These are phyloP conservation scores for Lichtheimia ornata DNA, from an alignment of 371 early-diverging fungal genomes.

Conservation along the genomic window DNA sequence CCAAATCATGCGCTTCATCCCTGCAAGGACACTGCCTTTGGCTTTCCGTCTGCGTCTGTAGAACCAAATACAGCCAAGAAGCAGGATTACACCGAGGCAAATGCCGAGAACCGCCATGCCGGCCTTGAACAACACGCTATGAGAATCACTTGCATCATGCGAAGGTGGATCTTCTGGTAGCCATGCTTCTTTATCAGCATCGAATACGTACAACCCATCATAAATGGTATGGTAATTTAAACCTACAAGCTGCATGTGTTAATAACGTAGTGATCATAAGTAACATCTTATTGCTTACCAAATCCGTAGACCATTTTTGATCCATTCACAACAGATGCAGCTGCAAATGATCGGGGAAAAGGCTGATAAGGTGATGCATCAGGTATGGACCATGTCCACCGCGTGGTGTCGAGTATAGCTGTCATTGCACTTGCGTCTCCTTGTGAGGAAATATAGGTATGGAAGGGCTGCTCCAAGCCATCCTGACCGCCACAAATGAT, in stretches of 20 bases:
- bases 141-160: too few species aligned
- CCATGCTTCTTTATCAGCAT: conserved; percentile 21
- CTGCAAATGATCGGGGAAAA: conserved; percentile 33
- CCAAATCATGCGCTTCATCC: conserved; percentile 22
- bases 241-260: conserved; percentile 8
- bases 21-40: background rate
- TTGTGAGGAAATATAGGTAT: conserved; percentile 25
- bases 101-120: too few species aligned
- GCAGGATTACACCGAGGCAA: too few species aligned
- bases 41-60: background rate
- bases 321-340: conserved; percentile 25
- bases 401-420: conserved; percentile 23
- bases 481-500: conserved; percentile 38
- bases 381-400: conserved; percentile 33
- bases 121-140: too few species aligned
- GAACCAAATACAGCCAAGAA: too few species aligned
- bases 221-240: conserved; percentile 34
- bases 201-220: conserved; percentile 34
- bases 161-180: background rate
- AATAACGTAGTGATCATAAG: background rate
- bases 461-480: conserved; percentile 28
- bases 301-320: conserved; percentile 34
- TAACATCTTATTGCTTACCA: conserved; percentile 13
- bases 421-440: conserved; percentile 20
- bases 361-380: conserved; percentile 29